These are phyloP conservation scores for Penicillium antarcticum DNA, from an alignment of 495 filamentous ascomycete species.

Conservation along the genomic window DNA sequence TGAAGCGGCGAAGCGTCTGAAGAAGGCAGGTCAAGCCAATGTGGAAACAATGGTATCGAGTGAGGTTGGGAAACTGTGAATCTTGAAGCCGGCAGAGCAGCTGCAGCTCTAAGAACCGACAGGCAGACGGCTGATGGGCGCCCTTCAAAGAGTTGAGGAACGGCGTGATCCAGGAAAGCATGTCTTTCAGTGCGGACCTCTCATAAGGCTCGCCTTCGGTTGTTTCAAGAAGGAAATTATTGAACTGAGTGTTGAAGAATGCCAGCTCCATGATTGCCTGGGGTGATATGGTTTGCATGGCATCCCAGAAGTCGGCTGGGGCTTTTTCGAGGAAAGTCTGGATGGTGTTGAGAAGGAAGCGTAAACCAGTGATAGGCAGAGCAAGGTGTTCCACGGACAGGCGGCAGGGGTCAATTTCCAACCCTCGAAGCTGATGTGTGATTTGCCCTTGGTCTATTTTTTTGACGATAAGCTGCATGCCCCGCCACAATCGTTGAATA, in stretches of 20 bases:
- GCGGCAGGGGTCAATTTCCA: constrained; percentile 76
- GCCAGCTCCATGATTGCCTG: constrained; percentile 71
- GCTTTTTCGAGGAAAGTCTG: constrained; percentile 67
- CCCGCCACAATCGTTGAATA: constrained; percentile 70
- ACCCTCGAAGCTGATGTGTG: constrained; percentile 68
- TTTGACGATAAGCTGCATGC: constrained; percentile 64
- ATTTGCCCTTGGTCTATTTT: constrained; percentile 71
- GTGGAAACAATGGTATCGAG: constrained; percentile 49
- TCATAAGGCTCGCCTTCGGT: constrained; percentile 52
- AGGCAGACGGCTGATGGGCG: constrained; percentile 67
- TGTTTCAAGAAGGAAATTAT: constrained; percentile 54
- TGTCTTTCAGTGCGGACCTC: constrained; percentile 53
- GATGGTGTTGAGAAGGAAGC: constrained; percentile 62
- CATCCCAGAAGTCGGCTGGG: constrained; percentile 78
- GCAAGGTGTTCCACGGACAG: constrained; percentile 73
- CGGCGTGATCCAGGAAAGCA: constrained; percentile 68
- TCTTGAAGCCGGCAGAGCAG: constrained; percentile 65
- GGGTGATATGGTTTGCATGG: constrained; percentile 73
- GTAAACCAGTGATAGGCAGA: constrained; percentile 56
- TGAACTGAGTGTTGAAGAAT: constrained; percentile 67
- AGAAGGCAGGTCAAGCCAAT: constrained; percentile 48
- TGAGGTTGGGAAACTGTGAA: constrained; percentile 38
- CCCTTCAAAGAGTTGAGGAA: constrained; percentile 74
- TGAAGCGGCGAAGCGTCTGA: constrained; percentile 51
- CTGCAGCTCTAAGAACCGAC: constrained; percentile 64